Conservation (phyloP, 176 grass and related monocot species). For the Coix lacrymajobi region DNA sequence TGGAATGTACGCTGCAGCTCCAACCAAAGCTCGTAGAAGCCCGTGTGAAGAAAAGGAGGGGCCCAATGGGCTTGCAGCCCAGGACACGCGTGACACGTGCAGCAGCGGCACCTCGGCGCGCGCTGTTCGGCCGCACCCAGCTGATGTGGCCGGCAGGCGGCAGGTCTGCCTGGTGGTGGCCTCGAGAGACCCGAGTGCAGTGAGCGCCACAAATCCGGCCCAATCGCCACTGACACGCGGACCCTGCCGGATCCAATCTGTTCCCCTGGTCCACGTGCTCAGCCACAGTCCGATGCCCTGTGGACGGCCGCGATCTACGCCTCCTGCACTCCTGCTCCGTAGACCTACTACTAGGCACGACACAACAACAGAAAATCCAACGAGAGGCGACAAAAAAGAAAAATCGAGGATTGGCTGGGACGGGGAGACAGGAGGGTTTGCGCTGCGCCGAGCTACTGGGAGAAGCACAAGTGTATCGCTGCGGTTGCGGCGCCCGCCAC, state of each 20-base stretch:
- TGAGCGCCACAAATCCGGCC: not conserved
- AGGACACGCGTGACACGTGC: not conserved
- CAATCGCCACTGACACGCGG: not conserved
- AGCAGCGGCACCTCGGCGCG: not conserved
- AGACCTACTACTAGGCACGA: too few species aligned
- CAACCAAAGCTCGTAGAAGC: too few species aligned
- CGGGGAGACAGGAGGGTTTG: not conserved
- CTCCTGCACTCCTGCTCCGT: not conserved
- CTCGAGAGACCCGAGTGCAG: too few species aligned
- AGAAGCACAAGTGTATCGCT: not conserved
- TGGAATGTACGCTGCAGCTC: too few species aligned
- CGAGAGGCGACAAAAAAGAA: not conserved
- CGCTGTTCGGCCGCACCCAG: not conserved
- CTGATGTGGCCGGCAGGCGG: not conserved
- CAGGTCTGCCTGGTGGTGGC: not conserved
- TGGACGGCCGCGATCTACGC: not conserved
- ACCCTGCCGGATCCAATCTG: not conserved
- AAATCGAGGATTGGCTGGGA: slow-evolving; percentile 16
- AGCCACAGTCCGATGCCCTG: not conserved
- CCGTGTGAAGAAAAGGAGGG: too few species aligned
- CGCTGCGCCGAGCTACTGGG: not conserved
- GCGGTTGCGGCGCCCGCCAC: not conserved
- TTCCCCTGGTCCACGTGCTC: not conserved
- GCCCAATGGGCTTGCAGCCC: not conserved
- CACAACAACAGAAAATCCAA: not conserved